Evolutionary conservation across 2,329 filamentous ascomycete species (phyloP).

Genomic region (Colletotrichum costaricense): DNA sequence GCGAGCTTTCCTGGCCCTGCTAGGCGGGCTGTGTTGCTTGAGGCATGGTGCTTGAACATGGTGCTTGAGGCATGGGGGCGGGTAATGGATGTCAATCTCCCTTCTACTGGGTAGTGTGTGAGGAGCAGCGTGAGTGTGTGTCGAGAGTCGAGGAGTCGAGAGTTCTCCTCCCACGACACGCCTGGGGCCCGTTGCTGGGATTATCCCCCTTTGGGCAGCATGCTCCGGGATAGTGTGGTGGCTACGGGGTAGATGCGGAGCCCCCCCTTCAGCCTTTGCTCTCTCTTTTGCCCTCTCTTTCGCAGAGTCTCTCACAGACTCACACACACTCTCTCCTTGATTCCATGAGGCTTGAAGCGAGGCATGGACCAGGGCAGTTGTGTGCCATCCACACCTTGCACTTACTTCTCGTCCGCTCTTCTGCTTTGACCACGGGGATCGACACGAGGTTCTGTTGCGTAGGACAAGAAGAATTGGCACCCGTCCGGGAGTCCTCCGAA

Average conservation of each 20-base stretch:
- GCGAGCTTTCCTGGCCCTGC: constrained; percentile 5
- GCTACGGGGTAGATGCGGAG: constrained; percentile 23
- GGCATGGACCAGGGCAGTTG: constrained; percentile 21
- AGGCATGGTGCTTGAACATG: not conserved
- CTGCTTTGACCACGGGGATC: constrained; percentile 14
- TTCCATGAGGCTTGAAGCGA: constrained; percentile 4
- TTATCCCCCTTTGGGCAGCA: constrained; percentile 22
- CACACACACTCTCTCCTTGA: no score
- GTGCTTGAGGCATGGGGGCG: not conserved
- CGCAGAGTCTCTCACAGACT: not conserved
- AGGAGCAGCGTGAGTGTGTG: not conserved
- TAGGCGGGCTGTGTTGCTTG: not conserved
- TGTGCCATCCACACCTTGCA: not conserved
- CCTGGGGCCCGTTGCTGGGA: not conserved
- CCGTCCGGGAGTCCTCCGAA: not conserved
- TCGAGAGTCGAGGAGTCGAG: not conserved
- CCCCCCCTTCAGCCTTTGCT: not conserved
- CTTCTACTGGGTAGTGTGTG: not conserved
- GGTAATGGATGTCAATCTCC: constrained; percentile 19
- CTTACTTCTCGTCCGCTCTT: not conserved
- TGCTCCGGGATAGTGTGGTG: constrained; percentile 15
- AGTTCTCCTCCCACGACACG: constrained; percentile 3
- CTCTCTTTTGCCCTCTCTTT: not conserved
- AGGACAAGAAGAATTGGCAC: not conserved
- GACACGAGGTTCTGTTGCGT: constrained; percentile 22